These are phyloP conservation scores for Shiraia sp. DNA, from an alignment of 2,329 filamentous ascomycete genomes.

Conservation along the genomic window DNA sequence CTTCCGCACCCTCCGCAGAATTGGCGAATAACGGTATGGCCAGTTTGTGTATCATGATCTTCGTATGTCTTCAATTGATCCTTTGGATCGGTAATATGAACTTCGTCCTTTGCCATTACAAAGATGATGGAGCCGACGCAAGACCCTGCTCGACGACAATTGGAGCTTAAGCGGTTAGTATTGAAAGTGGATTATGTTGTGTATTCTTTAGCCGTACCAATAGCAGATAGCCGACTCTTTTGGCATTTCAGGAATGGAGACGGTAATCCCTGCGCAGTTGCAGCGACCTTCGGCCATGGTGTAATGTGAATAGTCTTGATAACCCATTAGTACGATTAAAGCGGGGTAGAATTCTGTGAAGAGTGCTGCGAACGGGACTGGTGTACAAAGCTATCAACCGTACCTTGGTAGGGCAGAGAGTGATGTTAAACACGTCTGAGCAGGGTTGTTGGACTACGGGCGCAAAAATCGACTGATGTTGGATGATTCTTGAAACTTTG, in stretches of 20 bases:
- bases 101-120: constrained; percentile 19
- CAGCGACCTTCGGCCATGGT: constrained; percentile 34
- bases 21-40: constrained; percentile 29
- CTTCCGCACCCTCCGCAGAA: constrained; percentile 39
- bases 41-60: constrained; percentile 32
- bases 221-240: constrained; percentile 32
- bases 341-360: neutral
- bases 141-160: constrained; percentile 34
- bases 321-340: neutral
- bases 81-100: constrained; percentile 25
- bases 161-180: constrained; percentile 19
- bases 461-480: too few species aligned
- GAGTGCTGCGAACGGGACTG: neutral
- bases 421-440: neutral
- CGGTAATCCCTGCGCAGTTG: constrained; percentile 35
- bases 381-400: neutral
- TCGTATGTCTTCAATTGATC: constrained; percentile 27
- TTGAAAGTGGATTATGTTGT: neutral
- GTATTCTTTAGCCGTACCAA: constrained; percentile 19
- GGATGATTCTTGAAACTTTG: too few species aligned
- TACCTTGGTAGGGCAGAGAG: neutral
- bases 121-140: constrained; percentile 27
- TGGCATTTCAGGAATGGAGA: constrained; percentile 26
- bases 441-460: too few species aligned
- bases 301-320: neutral